These are phyloP conservation scores for Xylaria scruposa DNA, from an alignment of 495 filamentous ascomycete genomes.

Conservation along the genomic window DNA sequence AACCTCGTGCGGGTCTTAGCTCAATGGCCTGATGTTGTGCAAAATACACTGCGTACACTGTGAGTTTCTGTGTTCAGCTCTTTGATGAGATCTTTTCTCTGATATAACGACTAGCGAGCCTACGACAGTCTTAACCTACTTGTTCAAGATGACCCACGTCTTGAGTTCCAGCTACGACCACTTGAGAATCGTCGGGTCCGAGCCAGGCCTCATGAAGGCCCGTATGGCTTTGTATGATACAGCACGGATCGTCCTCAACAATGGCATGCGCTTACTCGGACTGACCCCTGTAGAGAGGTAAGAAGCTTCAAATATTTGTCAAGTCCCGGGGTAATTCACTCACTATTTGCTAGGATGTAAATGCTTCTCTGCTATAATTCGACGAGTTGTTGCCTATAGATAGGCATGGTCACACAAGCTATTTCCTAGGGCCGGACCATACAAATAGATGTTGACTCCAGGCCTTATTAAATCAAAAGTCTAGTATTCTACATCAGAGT, in stretches of 20 bases:
- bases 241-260: slow-evolving; percentile 76
- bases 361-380: neutral
- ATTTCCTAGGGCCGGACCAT: neutral
- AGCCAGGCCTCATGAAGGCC: slow-evolving; percentile 72
- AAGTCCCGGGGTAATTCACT: neutral
- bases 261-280: slow-evolving; percentile 84
- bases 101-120: slow-evolving; percentile 53
- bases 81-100: neutral
- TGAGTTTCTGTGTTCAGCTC: neutral
- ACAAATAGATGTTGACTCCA: neutral
- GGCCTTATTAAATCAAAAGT: slow-evolving; percentile 1
- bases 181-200: slow-evolving; percentile 77
- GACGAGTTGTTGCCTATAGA: neutral
- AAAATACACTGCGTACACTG: slow-evolving; percentile 67
- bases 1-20: slow-evolving; percentile 66
- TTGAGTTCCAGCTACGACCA: slow-evolving; percentile 85
- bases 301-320: slow-evolving; percentile 15
- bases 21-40: slow-evolving; percentile 69
- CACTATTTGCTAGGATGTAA: slow-evolving; percentile 25
- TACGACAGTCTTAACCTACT: slow-evolving; percentile 74
- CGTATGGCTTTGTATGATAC: slow-evolving; percentile 84
- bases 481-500: neutral
- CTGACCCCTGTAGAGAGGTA: slow-evolving; percentile 76
- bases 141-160: slow-evolving; percentile 88
- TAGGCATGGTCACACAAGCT: neutral